Base-by-base conservation (phyloP, 257 asterid species). In the Fraxinus cuspidata region DNA sequence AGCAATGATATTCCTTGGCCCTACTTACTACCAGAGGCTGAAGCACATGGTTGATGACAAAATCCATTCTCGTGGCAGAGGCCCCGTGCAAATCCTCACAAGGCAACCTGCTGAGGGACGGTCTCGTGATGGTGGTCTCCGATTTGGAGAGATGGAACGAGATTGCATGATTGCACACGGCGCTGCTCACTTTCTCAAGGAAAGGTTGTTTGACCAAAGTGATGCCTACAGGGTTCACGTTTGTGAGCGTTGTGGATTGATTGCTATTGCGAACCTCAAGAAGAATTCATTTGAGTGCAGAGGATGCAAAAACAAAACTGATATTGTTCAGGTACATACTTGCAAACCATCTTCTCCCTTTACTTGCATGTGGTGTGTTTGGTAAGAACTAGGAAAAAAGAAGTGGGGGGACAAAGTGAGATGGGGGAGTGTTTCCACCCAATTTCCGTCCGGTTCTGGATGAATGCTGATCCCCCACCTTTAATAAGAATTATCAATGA, bases 121-220 rank as follows among this genome's bases (percentile, higher is more conserved):
- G 29, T 93, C 99, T 4, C 93, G 98, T 80, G 99, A 95, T 77
- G 99, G 99, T 68, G 99, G 99, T 71, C 96, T 95, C 47, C 88
- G 98, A 1, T 93, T 95, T 83, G 99, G 99, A 68, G 99, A 95
- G 83, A 95, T 95, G 99, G 99, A 95, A 82, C 87, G 98, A 23
- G 99, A 95, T 78, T 95, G 99, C 74, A 95, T 95, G 97, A 93
- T 95, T 86, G 99, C 98, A 0, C 98, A 95, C 21, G 99, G 99
- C 16, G 99, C 99, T 0, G 97, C 99, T 69, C 97, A 95, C 81
- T 95, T 93, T 77, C 88, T 95, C 0, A 95, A 95, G 85, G 97
- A 95, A 75, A 87, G 97, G 58, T 67, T 95, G 89, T 95, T 95
- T 80, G 98, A 95, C 83, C 99, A 95, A 49, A 95, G 99, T 72